phyloP scores from a whole-genome alignment of 257 asterid species.

The Solanum rostratum region DNA sequence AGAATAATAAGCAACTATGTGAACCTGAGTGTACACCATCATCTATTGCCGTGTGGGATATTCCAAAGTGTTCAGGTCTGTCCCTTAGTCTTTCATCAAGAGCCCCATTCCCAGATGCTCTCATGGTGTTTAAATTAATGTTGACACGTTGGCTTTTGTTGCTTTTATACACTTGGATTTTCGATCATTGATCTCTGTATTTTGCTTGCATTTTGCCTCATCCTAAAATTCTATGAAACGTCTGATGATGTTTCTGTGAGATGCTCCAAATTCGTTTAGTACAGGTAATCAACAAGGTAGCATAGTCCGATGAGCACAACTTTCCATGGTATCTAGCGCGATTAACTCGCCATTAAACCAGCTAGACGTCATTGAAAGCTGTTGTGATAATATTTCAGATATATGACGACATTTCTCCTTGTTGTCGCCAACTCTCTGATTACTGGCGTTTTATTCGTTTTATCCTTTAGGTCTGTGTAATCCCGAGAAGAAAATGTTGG shows the following conservation, averaged over 20 bases:
- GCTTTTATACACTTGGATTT: not conserved
- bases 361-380: not conserved
- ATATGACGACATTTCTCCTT: not conserved
- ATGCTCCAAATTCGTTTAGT: not conserved
- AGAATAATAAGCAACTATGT: slow-evolving; percentile 60
- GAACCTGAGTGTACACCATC: slow-evolving; percentile 51
- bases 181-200: not conserved
- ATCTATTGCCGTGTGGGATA: slow-evolving; percentile 95
- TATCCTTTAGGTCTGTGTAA: slow-evolving; percentile 61
- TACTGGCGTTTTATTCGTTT: not conserved
- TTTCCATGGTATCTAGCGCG: not conserved
- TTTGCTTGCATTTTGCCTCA: not conserved
- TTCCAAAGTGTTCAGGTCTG: slow-evolving; percentile 94
- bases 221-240: not conserved
- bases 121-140: not conserved
- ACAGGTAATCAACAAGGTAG: not conserved
- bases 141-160: not conserved
- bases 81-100: not conserved
- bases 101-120: not conserved
- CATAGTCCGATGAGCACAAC: not conserved
- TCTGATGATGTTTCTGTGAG: not conserved
- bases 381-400: not conserved
- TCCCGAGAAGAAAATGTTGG: slow-evolving; percentile 88
- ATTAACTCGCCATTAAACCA: not conserved
- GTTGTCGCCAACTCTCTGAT: not conserved